Evolutionary conservation across 1,284 basidiomycete species (phyloP).

Genomic region (Moesziomyces sp.): DNA sequence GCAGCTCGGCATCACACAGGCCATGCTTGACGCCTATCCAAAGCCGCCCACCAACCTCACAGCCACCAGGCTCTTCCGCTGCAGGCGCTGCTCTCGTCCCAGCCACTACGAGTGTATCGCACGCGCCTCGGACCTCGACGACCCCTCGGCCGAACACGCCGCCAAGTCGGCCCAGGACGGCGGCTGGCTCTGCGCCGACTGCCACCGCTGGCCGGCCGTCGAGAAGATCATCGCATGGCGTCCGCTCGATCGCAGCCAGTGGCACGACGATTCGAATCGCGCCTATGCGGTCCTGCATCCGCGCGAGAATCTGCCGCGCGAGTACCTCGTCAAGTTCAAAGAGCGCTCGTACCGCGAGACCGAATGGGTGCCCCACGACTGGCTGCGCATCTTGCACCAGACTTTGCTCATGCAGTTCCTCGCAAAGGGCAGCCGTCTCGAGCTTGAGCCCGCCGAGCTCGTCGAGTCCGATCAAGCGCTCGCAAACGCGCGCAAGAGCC

Average conservation of each 20-base stretch:
- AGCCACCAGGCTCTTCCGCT: slow-evolving; percentile 43
- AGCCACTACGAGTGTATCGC: slow-evolving; percentile 51
- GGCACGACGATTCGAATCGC: slow-evolving; percentile 30
- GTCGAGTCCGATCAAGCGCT: slow-evolving; percentile 25
- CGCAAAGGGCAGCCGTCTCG: slow-evolving; percentile 41
- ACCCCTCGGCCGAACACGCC: slow-evolving; percentile 26
- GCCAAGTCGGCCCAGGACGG: slow-evolving; percentile 26
- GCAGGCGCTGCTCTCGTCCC: slow-evolving; percentile 48
- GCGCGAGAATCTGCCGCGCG: slow-evolving; percentile 44
- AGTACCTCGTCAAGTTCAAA: slow-evolving; percentile 60
- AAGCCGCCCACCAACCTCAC: slow-evolving; percentile 17
- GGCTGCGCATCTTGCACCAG: slow-evolving; percentile 41
- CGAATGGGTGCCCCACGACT: slow-evolving; percentile 55
- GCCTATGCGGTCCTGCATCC: slow-evolving; percentile 25
- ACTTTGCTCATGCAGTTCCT: slow-evolving; percentile 26
- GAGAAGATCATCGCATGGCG: slow-evolving; percentile 56
- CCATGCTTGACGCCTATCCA: slow-evolving; percentile 21
- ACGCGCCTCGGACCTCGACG: slow-evolving; percentile 6
- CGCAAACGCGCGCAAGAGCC: slow-evolving; percentile 16
- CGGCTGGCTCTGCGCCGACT: slow-evolving; percentile 47
- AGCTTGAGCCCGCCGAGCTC: slow-evolving; percentile 48
- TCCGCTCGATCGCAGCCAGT: slow-evolving; percentile 27
- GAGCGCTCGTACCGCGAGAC: slow-evolving; percentile 47
- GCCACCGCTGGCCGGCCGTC: slow-evolving; percentile 45
- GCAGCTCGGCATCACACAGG: slow-evolving; percentile 21